phyloP scores from a whole-genome alignment of 1,139 yeast species.

The Pichia sp. region DNA sequence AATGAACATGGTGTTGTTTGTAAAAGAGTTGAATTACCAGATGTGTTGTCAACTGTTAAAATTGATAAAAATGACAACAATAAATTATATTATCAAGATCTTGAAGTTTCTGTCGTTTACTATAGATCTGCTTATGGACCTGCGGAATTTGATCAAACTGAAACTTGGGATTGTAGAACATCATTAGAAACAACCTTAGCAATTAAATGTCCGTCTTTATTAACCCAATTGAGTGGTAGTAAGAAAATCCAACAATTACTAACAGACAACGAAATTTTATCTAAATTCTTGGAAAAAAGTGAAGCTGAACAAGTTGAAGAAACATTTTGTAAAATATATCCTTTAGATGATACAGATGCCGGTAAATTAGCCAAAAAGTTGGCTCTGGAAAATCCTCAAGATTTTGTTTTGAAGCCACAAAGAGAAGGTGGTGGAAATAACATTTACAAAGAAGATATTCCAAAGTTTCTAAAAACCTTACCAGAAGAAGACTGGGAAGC shows the following conservation, averaged over 20 bases:
- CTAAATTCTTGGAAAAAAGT: constrained; percentile 38
- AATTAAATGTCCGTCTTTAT: constrained; percentile 82
- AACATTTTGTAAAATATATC: constrained; percentile 82
- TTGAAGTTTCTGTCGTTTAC: constrained; percentile 82
- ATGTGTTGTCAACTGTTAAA: constrained; percentile 41
- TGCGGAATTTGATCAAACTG: constrained; percentile 37
- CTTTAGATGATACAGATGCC: constrained; percentile 63
- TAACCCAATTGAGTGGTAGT: constrained; percentile 87
- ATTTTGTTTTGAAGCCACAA: constrained; percentile 87
- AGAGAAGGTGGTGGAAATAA: constrained; percentile 97
- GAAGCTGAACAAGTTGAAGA: constrained; percentile 31
- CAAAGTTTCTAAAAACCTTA: constrained; percentile 53
- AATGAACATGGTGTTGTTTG: constrained; percentile 51
- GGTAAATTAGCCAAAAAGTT: constrained; percentile 61
- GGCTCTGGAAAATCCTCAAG: constrained; percentile 61
- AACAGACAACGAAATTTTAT: constrained; percentile 47
- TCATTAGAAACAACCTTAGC: constrained; percentile 69
- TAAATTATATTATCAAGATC: constrained; percentile 47
- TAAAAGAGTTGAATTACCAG: constrained; percentile 60
- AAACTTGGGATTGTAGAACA: constrained; percentile 72
- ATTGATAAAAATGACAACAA: constrained; percentile 32
- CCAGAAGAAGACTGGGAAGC: constrained; percentile 81
- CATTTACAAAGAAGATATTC: constrained; percentile 78
- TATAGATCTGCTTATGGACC: constrained; percentile 89
- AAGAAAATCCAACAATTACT: constrained; percentile 88